These are phyloP conservation scores for Chrysosporium queenslandicum DNA, from an alignment of 2,329 filamentous ascomycete genomes.

Conservation along the genomic window DNA sequence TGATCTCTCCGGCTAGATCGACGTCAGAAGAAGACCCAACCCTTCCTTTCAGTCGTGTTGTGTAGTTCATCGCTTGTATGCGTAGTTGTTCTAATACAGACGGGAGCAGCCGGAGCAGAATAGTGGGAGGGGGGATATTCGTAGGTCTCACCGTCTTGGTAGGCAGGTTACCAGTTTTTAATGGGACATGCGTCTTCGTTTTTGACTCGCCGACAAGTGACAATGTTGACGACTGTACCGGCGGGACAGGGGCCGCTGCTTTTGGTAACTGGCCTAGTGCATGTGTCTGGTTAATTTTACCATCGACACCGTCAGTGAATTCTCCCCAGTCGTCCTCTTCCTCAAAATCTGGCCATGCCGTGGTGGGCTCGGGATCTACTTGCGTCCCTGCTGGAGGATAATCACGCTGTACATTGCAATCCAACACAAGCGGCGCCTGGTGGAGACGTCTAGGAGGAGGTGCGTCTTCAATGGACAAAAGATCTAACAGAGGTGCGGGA, in stretches of 20 bases:
- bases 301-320: constrained; percentile 35
- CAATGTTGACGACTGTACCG: not conserved
- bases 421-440: not conserved
- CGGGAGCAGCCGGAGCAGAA: constrained; percentile 68
- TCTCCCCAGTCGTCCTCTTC: constrained; percentile 46
- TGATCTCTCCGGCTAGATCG: constrained; percentile 22
- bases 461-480: constrained; percentile 15
- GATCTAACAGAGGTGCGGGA: not conserved
- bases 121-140: constrained; percentile 79
- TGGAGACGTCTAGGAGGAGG: not conserved
- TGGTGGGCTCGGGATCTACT: not conserved
- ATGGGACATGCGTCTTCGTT: not conserved
- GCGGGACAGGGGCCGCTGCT: not conserved
- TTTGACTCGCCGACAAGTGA: not conserved
- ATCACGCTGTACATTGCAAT: constrained; percentile 1
- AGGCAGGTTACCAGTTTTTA: not conserved
- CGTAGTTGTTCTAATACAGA: constrained; percentile 58
- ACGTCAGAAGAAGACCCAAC: constrained; percentile 28
- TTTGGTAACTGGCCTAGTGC: not conserved
- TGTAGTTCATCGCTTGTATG: constrained; percentile 50
- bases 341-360: constrained; percentile 20
- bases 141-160: constrained; percentile 50
- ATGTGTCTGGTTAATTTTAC: not conserved
- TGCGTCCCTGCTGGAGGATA: not conserved
- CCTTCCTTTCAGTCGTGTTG: constrained; percentile 47